Conservation (phyloP, 2,329 filamentous ascomycete species). For the Fusarium sp. region DNA sequence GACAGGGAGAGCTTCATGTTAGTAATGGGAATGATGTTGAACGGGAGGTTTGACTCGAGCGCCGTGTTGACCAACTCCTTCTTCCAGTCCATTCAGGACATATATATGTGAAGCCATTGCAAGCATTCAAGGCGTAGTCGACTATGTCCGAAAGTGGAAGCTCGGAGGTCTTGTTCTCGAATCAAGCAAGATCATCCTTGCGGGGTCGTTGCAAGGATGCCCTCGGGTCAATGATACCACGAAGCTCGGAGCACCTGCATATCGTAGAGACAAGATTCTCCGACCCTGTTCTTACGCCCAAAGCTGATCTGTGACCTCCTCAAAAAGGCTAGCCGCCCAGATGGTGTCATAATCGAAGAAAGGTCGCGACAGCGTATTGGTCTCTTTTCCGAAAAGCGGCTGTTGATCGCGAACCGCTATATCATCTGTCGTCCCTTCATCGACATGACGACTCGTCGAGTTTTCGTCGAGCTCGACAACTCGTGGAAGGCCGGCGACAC, state of each 20-base stretch:
- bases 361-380: background rate
- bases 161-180: background rate
- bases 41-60: too few relatives aligned
- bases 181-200: background rate
- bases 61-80: too few relatives aligned
- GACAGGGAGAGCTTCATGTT: background rate
- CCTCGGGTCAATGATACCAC: conserved; percentile 18
- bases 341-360: conserved; percentile 24
- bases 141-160: background rate
- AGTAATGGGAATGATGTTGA: too few relatives aligned
- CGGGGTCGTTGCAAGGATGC: background rate
- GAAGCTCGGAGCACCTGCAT: background rate
- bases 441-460: too few relatives aligned
- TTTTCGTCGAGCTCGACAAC: conserved; percentile 1
- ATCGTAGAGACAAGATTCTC: too few relatives aligned
- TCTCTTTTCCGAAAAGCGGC: background rate
- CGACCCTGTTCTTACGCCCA: conserved; percentile 2
- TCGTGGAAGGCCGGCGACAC: background rate
- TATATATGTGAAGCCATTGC: background rate
- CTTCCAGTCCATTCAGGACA: too few relatives aligned
- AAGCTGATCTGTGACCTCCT: conserved; percentile 17
- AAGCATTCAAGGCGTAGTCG: background rate
- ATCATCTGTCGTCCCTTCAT: rapidly evolving
- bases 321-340: conserved; percentile 21
- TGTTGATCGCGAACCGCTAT: rapidly evolving